Evolutionary conservation across 192 early-diverging fungal genomes (phyloP), one percentile per base, ranked within the genome.

Genomic region (Backusella tuberculispora): DNA sequence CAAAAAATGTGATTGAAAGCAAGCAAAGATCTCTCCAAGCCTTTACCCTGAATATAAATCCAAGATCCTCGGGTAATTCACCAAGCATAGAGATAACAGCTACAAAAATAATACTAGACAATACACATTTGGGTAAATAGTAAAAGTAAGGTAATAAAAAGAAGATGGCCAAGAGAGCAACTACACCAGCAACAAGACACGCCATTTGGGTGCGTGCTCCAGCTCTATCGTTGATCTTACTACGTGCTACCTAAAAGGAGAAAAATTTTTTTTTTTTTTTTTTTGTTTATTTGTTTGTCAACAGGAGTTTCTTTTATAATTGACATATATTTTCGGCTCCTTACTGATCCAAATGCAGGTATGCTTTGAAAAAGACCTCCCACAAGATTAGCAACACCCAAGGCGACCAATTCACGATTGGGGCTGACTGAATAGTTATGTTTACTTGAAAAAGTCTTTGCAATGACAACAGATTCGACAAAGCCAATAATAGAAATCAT

Each of bases 401-500:
- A 83, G 4, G 97, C 98, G 44, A 99, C 97, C 41, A 99, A 86
- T 81, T 99, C 98, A 46, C 98, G 91, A 76, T 99, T 99, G 10
- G 97, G 92, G 14, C 93, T 95, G 47, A 98, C 93, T 7, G 91
- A 83, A 76, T 98, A 98, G 81, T 96, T 94, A 85, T 97, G 93
- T 63, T 94, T 90, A 68, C 89, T 91, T 0, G 96, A 92, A 79
- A 96, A 98, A 34, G 95, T 95, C 76, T 98, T 96, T 5, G 96
- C 92, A 19, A 97, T 93, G 34, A 93, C 96, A 75, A 99, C 93
- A 24, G 95, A 95, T 83, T 99, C 98, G 24, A 99, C 97, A 78
- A 99, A 97, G 4, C 98, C 98, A 75, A 99, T 94, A 79, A 98
- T 91, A 45, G 98, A 92, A 66, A 98, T 96, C 19, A 98, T 85